Evolutionary conservation across 2,329 filamentous ascomycete species (phyloP), one percentile per base, ranked within the genome.

Genomic region (Beauveria caledonica): DNA sequence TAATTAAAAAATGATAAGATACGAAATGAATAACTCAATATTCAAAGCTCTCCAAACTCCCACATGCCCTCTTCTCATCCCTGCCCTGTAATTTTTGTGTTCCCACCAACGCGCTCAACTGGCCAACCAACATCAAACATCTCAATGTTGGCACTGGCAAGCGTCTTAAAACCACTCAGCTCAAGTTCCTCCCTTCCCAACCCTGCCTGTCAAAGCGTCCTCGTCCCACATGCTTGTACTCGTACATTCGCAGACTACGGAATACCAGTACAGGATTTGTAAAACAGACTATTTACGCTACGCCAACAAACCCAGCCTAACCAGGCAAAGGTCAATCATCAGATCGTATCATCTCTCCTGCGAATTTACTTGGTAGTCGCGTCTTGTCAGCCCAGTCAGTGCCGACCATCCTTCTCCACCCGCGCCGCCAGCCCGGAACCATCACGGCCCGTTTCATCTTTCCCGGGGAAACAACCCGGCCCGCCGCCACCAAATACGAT

Each of bases 381-480:
- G 23, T 13, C 25, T 21, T 49, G 11, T 15, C 48, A 50, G 48
- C 48, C 7, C 13, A 23, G n/a, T 11, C 42, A 46, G 11, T 46
- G 19, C 23, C 21, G 9, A 23, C 25, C 33, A 33, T 51, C 25
- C 33, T 5, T 21, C 45, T 50, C 55, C 55, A 56, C 59, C 60
- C 54, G 60, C 58, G 44, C 58, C 63, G 57, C 50, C 42, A 21
- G 48, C 27, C 7, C 53, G 58, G 57, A 50, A 55, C 54, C 66
- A 69, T 70, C 64, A 70, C 23, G 48, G 48, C 60, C 60, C 48
- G 62, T 69, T 62, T 68, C 68, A 67, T 55, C 58, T 50, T 53
- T 62, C 61, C 69, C n/a, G 27, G 68, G 68, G 66, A 66, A 69
- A 64, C 6, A 44, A 44, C 9, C 66, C 65, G 63, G 65, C 62